Percentiles rank a stretch among this genome's conserved stretches.
These are phyloP conservation scores for Hemerocallis citrina DNA, from an alignment of 106 monocot species.

Conservation along the genomic window DNA sequence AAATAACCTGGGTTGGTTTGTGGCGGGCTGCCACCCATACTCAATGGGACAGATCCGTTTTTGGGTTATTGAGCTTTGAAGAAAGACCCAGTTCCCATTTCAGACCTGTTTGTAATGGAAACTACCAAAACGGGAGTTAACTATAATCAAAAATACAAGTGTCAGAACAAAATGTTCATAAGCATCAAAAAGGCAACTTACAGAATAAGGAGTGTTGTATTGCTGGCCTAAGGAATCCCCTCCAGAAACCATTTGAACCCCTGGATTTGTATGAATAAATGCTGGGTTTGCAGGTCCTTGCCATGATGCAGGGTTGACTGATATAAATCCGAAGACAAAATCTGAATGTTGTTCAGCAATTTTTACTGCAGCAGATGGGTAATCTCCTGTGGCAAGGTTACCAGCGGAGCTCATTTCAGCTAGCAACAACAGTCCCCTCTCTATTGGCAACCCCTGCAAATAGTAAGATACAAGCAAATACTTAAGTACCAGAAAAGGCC, in stretches of 20 bases:
- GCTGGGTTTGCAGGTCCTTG: constrained; percentile 47
- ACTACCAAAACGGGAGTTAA: no score
- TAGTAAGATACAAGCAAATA: background rate
- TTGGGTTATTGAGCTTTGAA: no score
- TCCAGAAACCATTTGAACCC: constrained; percentile 91
- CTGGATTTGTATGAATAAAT: constrained; percentile 93
- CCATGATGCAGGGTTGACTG: constrained; percentile 97
- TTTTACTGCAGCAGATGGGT: constrained; percentile 92
- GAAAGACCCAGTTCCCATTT: no score
- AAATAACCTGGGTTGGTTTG: no score
- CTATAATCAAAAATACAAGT: no score
- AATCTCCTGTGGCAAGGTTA: constrained; percentile 86
- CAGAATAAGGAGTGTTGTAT: constrained; percentile 93
- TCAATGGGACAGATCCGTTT: no score
- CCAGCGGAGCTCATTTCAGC: constrained; percentile 98
- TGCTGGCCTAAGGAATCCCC: constrained; percentile 94
- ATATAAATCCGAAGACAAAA: constrained; percentile 98
- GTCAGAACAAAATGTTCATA: no score
- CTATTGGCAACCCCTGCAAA: constrained; percentile 68
- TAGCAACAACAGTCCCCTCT: constrained; percentile 71
- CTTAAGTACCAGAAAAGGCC: background rate
- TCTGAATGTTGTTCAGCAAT: constrained; percentile 94
- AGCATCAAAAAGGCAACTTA: constrained; percentile 44
- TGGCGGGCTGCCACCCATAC: no score
- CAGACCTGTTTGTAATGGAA: no score